A percentile compares a stretch with the other conserved stretches of the same genome.
phyloP scores from a whole-genome alignment of 192 early-diverging fungal genomes.

The Entomortierella chlamydospora region DNA sequence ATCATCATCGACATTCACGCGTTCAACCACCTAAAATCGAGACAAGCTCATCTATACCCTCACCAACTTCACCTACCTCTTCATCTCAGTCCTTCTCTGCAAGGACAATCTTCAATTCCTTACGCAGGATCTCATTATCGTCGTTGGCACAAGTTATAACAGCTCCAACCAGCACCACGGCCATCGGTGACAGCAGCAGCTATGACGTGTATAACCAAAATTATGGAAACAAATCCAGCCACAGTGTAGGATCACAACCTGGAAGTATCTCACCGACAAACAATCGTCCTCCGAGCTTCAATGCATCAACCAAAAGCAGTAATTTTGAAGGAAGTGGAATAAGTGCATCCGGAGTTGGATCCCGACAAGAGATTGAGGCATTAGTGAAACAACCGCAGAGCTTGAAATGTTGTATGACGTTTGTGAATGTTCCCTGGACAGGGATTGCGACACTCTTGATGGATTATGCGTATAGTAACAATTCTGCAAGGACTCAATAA shows the following conservation, averaged over 20 bases:
- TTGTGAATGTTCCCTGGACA: conserved; percentile 94
- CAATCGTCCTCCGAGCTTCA: conserved; percentile 17
- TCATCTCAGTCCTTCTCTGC: conserved; percentile 33
- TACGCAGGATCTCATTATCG: conserved; percentile 42
- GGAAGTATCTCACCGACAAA: not conserved
- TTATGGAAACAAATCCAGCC: conserved; percentile 2
- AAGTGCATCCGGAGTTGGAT: conserved; percentile 53
- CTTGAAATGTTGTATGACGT: conserved; percentile 89
- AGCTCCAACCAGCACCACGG: not conserved
- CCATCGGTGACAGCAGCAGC: not conserved
- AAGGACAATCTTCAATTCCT: conserved; percentile 58
- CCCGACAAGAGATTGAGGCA: conserved; percentile 43
- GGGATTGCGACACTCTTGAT: conserved; percentile 65
- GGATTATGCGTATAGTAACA: conserved; percentile 38
- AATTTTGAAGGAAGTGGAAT: conserved; percentile 1
- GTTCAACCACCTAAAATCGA: not conserved
- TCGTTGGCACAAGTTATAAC: conserved; percentile 29
- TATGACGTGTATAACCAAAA: not conserved
- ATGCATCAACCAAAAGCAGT: not conserved
- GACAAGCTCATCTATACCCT: not conserved
- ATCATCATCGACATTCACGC: not conserved
- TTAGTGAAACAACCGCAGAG: conserved; percentile 72
- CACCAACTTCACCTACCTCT: not conserved
- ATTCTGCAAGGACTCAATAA: not conserved
- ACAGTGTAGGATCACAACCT: conserved; percentile 1